These are phyloP conservation scores for Torulaspora gathmanii DNA, from an alignment of 805 yeast genomes.

Conservation along the genomic window DNA sequence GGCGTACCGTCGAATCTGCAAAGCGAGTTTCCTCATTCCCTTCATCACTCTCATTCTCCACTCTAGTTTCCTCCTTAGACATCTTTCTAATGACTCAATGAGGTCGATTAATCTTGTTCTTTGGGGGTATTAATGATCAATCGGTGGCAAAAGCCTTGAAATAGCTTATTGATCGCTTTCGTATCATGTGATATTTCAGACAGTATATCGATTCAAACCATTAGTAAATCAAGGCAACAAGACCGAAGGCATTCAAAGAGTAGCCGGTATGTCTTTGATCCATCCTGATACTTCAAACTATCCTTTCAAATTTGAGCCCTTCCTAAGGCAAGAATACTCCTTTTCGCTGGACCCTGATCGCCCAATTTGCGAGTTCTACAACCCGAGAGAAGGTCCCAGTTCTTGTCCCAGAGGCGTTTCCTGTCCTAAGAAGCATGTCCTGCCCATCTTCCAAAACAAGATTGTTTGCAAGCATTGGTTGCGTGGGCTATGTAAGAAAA, in stretches of 20 bases:
- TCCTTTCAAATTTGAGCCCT: slow-evolving; percentile 71
- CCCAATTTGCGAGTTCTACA: slow-evolving; percentile 74
- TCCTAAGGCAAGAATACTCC: slow-evolving; percentile 70
- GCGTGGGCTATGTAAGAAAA: slow-evolving; percentile 93
- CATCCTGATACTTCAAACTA: slow-evolving; percentile 41
- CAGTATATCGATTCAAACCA: not conserved
- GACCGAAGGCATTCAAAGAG: too few species aligned
- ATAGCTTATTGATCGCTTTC: not conserved
- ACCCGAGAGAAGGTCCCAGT: slow-evolving; percentile 44
- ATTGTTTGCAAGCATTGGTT: slow-evolving; percentile 98
- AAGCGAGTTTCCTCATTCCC: slow-evolving; percentile 24
- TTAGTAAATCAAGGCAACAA: not conserved
- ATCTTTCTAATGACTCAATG: not conserved
- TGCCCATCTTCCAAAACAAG: slow-evolving; percentile 59
- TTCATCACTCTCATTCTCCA: slow-evolving; percentile 4
- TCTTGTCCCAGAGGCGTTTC: slow-evolving; percentile 81
- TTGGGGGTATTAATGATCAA: not conserved
- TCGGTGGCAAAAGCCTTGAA: slow-evolving; percentile 1
- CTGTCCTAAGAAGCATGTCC: slow-evolving; percentile 84
- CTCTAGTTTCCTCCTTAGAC: slow-evolving; percentile 3
- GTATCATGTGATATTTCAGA: not conserved
- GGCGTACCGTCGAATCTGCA: slow-evolving; percentile 32
- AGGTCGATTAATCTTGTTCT: not conserved
- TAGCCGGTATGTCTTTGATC: slow-evolving; percentile 33
- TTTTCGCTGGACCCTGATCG: slow-evolving; percentile 84